Evolutionary conservation across 163 green algal genomes (phyloP), one percentile per base, ranked within the genome.

Genomic region (Scenedesmus sp.): DNA sequence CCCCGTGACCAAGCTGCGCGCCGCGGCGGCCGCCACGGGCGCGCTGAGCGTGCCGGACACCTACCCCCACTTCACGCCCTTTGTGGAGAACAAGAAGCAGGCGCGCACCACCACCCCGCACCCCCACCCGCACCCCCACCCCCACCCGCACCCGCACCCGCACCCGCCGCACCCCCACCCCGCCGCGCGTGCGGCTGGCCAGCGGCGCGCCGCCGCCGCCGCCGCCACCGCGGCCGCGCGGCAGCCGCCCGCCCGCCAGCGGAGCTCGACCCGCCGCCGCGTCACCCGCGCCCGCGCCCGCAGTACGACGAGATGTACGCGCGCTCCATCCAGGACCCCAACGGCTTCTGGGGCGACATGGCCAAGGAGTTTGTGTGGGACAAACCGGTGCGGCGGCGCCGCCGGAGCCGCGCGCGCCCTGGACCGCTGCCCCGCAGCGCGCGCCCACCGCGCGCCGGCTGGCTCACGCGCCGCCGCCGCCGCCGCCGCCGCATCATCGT

Each of bases 271-370:
- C n/a, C n/a, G n/a, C n/a, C n/a, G n/a, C n/a, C n/a, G n/a, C 45
- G 13, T n/a, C n/a, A n/a, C n/a, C n/a, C n/a, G n/a, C n/a, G n/a
- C n/a, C n/a, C n/a, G n/a, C n/a, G n/a, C 11, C 28, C 63, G 57
- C 73, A 95, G 75, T 97, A 98, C 65, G 81, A 95, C 4, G 48
- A 67, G 7, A 87, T 98, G 87, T 97, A 97, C 82, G 76, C 86
- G 48, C 77, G 84, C 10, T 94, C 85, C 18, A 75, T 98, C 3
- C 76, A 96, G 51, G 89, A 98, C 75, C 95, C 95, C 4, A 88
- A 92, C 63, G 85, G 56, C 60, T 98, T 98, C 75, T 98, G 94
- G 95, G 87, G 70, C 20, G 85, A 92, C 14, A 78, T 92, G 18
- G 92, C 92, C 17, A 53, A 81, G 62, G 64, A 90, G 28, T 97